Percentiles rank a stretch among this genome's conserved stretches.
phyloP scores from a whole-genome alignment of 176 grass and related monocot genomes.

The Raddia distichophylla region DNA sequence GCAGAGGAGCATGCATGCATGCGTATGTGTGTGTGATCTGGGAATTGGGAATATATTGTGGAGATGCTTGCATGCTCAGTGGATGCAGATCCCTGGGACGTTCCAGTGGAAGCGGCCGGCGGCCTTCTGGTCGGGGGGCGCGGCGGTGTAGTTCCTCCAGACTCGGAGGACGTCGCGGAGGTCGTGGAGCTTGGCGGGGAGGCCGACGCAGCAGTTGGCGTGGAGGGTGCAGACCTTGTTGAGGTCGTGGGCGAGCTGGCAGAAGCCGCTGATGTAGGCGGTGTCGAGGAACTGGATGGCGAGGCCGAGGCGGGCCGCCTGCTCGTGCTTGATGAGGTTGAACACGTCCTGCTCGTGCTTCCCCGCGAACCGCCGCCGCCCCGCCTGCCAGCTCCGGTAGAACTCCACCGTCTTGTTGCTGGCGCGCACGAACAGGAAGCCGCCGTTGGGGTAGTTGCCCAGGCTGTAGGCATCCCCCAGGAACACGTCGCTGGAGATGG shows the following conservation, averaged over 20 bases:
- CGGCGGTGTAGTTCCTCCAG: conserved; percentile 74
- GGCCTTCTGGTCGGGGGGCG: conserved; percentile 44
- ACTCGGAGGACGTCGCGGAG: conserved; percentile 57
- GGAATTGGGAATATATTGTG: too few relatives aligned
- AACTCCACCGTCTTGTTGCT: conserved; percentile 72
- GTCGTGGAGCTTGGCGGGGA: conserved; percentile 69
- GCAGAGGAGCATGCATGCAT: background rate
- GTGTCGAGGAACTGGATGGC: conserved; percentile 90
- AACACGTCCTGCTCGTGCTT: conserved; percentile 95
- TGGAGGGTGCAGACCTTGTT: conserved; percentile 90
- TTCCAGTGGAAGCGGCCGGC: conserved; percentile 70
- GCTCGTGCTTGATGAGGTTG: conserved; percentile 79
- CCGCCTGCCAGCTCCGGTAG: conserved; percentile 70
- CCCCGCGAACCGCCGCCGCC: conserved; percentile 50
- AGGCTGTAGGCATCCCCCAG: conserved; percentile 67
- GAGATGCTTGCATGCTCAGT: conserved; percentile 27
- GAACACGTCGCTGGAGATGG: conserved; percentile 79
- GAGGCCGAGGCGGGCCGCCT: conserved; percentile 39
- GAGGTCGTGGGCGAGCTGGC: conserved; percentile 80
- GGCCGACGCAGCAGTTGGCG: conserved; percentile 83
- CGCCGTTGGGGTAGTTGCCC: conserved; percentile 83
- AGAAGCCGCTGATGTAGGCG: conserved; percentile 68
- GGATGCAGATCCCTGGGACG: conserved; percentile 75
- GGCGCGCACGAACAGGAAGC: conserved; percentile 82
- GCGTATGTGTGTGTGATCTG: too few relatives aligned